Percentiles rank a stretch among this genome's conserved stretches.
These are phyloP conservation scores for Zelonia costaricensis DNA, from an alignment of 208 protist species.

Conservation along the genomic window DNA sequence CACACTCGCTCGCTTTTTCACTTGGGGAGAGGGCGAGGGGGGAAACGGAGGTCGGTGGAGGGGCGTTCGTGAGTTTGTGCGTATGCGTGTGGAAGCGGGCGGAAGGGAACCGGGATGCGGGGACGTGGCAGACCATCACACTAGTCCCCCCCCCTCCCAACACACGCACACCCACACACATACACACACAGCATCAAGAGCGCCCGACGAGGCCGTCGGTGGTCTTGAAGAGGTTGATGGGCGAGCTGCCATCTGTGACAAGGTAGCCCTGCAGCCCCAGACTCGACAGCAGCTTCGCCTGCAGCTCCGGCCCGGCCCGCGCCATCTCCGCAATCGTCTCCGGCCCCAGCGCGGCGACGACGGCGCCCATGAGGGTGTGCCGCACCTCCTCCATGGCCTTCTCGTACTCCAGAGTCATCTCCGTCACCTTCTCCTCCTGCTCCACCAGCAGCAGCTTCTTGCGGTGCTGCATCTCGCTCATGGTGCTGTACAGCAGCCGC, in stretches of 20 bases:
- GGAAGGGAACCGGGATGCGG: too few species aligned
- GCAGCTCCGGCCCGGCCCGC: constrained; percentile 78
- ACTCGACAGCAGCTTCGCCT: constrained; percentile 71
- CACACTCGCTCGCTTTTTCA: too few species aligned
- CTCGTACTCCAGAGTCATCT: constrained; percentile 36
- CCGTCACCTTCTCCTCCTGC: constrained; percentile 40
- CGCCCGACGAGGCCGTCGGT: constrained; percentile 62
- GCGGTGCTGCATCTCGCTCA: constrained; percentile 49
- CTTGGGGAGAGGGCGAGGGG: too few species aligned
- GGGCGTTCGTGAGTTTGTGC: too few species aligned
- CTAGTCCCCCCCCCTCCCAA: too few species aligned
- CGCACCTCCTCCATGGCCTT: constrained; percentile 39
- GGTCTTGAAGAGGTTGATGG: constrained; percentile 92
- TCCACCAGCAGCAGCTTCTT: constrained; percentile 40
- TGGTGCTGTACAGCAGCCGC: constrained; percentile 40
- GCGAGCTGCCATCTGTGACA: constrained; percentile 91
- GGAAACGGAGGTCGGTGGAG: too few species aligned
- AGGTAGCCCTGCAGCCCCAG: constrained; percentile 89
- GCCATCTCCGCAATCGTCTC: constrained; percentile 82
- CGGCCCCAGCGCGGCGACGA: constrained; percentile 69
- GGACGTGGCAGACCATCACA: too few species aligned
- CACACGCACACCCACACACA: too few species aligned
- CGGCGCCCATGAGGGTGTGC: constrained; percentile 42
- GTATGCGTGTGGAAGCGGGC: too few species aligned
- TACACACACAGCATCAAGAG: too few species aligned